phyloP scores from a whole-genome alignment of 176 grass and related monocot genomes.

The Alloteropsis semialata region DNA sequence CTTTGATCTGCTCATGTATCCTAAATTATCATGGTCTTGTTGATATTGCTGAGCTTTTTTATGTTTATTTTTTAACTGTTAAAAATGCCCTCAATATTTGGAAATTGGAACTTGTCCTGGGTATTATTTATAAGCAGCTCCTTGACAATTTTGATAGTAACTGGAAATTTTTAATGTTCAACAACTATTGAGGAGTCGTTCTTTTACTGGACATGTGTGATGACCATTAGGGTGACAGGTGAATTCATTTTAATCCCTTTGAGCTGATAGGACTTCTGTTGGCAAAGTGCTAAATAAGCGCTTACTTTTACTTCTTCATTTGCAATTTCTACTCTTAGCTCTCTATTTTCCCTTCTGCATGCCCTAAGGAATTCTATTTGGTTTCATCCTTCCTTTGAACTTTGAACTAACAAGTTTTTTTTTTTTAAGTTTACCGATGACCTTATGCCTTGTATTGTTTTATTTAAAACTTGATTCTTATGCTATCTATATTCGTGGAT shows the following conservation, averaged over 20 bases:
- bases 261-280: not conserved
- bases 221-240: slow-evolving; percentile 60
- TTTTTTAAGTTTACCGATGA: slow-evolving; percentile 80
- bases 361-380: not conserved
- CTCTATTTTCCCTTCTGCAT: not conserved
- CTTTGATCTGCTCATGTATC: slow-evolving; percentile 65
- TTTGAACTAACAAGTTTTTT: slow-evolving; percentile 26
- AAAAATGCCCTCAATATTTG: slow-evolving; percentile 6
- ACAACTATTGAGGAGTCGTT: slow-evolving; percentile 46
- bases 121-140: slow-evolving; percentile 42
- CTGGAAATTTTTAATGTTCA: slow-evolving; percentile 29
- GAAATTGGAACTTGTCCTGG: slow-evolving; percentile 22
- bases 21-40: slow-evolving; percentile 34
- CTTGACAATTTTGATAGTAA: slow-evolving; percentile 70
- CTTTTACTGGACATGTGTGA: slow-evolving; percentile 37
- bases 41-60: slow-evolving; percentile 14
- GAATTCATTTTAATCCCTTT: slow-evolving; percentile 39
- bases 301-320: not conserved
- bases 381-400: slow-evolving; percentile 16
- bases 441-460: too few relatives aligned
- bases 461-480: too few relatives aligned
- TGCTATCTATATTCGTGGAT: too few relatives aligned
- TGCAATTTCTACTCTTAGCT: not conserved
- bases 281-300: not conserved
- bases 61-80: not conserved